A percentile compares a stretch with the other conserved stretches of the same genome.
Conservation (phyloP, 352 stramenopile genomes). For the Thraustochytrium striatum region DNA sequence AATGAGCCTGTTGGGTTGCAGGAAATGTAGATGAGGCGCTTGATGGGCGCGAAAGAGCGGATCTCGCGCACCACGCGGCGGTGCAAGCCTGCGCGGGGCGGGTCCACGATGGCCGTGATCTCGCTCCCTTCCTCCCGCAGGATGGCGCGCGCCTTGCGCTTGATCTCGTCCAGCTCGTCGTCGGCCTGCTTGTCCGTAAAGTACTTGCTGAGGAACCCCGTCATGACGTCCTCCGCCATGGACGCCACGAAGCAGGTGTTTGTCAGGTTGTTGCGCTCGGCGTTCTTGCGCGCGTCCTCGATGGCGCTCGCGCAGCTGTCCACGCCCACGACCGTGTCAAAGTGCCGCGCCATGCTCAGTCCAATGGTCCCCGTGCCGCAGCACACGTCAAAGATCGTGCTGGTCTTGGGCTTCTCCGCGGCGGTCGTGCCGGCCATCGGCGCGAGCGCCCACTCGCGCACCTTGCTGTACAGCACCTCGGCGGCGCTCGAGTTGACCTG, state of each 20-base stretch:
- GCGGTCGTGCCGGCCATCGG: conserved; percentile 52
- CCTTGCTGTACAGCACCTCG: conserved; percentile 89
- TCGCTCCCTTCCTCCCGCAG: conserved; percentile 73
- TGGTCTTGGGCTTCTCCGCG: conserved; percentile 60
- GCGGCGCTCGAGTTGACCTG: conserved; percentile 91
- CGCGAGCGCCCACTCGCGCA: conserved; percentile 76
- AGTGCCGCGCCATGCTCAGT: conserved; percentile 50
- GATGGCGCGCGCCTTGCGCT: not conserved
- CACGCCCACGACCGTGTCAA: conserved; percentile 61
- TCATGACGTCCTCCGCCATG: conserved; percentile 83
- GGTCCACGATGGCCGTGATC: conserved; percentile 93
- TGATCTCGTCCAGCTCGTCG: conserved; percentile 18
- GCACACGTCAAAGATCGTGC: conserved; percentile 90
- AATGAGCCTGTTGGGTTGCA: conserved; percentile 96
- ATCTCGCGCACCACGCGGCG: conserved; percentile 77
- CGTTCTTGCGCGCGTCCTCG: conserved; percentile 79
- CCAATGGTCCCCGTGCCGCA: conserved; percentile 97
- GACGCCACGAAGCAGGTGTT: conserved; percentile 81
- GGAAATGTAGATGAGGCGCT: conserved; percentile 92
- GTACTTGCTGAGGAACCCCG: conserved; percentile 62
- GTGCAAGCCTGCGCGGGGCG: conserved; percentile 89
- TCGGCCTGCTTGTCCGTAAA: not conserved
- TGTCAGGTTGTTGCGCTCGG: conserved; percentile 68
- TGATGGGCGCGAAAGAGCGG: conserved; percentile 69
- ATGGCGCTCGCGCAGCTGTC: conserved; percentile 74